Evolutionary conservation across 495 filamentous ascomycete species (phyloP).

Genomic region (Penicillium silybi): DNA sequence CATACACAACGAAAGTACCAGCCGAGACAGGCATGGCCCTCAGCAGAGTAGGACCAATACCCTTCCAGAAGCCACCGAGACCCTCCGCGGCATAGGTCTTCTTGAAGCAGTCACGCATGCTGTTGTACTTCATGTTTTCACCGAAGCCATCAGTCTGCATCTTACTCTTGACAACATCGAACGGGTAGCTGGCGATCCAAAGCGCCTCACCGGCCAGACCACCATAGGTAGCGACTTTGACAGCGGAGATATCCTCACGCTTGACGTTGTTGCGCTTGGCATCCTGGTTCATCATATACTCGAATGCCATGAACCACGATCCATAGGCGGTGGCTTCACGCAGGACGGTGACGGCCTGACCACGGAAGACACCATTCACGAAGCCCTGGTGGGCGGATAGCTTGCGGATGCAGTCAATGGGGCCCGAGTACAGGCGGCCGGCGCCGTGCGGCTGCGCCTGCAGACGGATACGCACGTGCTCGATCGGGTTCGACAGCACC

Average conservation of each 20-base stretch:
- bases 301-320: constrained; percentile 89
- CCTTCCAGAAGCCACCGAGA: constrained; percentile 88
- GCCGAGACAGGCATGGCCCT: constrained; percentile 97
- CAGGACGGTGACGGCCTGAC: constrained; percentile 76
- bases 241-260: constrained; percentile 71
- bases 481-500: constrained; percentile 85
- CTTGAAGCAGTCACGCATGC: constrained; percentile 84
- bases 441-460: constrained; percentile 94
- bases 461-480: constrained; percentile 95
- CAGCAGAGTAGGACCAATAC: constrained; percentile 85
- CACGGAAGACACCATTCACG: constrained; percentile 74
- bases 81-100: constrained; percentile 80
- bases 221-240: constrained; percentile 88
- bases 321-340: constrained; percentile 95
- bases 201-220: constrained; percentile 90
- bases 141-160: constrained; percentile 97
- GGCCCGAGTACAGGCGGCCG: constrained; percentile 72
- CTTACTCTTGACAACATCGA: constrained; percentile 98
- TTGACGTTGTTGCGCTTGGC: constrained; percentile 67
- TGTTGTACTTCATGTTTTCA: constrained; percentile 63
- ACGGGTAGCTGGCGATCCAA: constrained; percentile 89
- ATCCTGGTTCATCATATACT: constrained; percentile 93
- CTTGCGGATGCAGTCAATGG: constrained; percentile 85
- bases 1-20: constrained; percentile 84
- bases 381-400: constrained; percentile 64